A percentile compares a stretch with the other conserved stretches of the same genome.
These are phyloP conservation scores for Chytriomyces sp. DNA, from an alignment of 192 early-diverging fungal genomes.

Conservation along the genomic window DNA sequence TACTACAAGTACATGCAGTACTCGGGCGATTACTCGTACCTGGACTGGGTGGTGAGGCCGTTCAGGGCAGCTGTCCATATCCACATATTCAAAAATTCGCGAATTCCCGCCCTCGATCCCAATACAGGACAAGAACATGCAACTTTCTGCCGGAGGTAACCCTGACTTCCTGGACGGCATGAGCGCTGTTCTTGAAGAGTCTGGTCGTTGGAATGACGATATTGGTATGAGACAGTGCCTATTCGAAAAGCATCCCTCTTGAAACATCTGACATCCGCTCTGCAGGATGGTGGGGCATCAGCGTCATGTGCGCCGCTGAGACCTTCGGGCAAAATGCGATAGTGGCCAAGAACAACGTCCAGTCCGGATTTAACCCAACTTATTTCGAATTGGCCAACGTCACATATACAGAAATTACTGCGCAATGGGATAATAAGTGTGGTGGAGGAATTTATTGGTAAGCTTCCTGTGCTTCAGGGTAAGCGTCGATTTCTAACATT, in stretches of 20 bases:
- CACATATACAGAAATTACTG: not conserved
- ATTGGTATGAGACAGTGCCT: no score
- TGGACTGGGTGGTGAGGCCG: not conserved
- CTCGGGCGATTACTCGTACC: conserved; percentile 16
- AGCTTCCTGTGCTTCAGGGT: not conserved
- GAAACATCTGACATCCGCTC: no score
- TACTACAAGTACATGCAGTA: conserved; percentile 11
- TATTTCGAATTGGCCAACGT: not conserved
- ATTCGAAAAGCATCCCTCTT: no score
- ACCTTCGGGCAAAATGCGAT: conserved; percentile 42
- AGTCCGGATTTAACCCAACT: not conserved
- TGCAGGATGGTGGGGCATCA: conserved; percentile 49
- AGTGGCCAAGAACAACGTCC: not conserved
- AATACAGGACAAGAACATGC: not conserved
- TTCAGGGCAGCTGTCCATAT: no score
- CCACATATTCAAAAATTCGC: no score
- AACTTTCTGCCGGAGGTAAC: not conserved
- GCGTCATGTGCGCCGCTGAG: conserved; percentile 41
- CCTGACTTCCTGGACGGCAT: conserved; percentile 13
- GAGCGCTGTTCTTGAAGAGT: conserved; percentile 10
- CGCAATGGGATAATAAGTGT: conserved; percentile 7
- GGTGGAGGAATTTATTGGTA: conserved; percentile 18
- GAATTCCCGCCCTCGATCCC: no score
- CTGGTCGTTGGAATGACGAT: conserved; percentile 14
- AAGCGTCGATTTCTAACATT: not conserved